A percentile compares a stretch with the other conserved stretches of the same genome.
phyloP scores from a whole-genome alignment of 768 basidiomycete genomes.

The Lactarius psammicola region DNA sequence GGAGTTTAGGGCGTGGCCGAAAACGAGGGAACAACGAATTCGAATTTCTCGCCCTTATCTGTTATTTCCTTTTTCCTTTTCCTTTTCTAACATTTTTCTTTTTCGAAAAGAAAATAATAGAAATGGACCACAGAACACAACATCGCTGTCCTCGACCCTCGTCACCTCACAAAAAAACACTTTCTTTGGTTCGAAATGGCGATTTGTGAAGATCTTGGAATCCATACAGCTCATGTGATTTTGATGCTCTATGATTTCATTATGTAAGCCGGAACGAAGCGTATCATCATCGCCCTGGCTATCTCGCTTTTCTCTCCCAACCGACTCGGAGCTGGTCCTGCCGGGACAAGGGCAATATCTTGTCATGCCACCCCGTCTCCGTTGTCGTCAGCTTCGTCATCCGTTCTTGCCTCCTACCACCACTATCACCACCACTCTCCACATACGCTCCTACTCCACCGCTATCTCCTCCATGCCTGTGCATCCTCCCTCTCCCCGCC shows the following conservation, averaged over 20 bases:
- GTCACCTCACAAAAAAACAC: neutral
- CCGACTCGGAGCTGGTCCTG: neutral
- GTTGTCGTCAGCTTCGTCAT: neutral
- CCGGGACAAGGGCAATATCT: neutral
- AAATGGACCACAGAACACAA: neutral
- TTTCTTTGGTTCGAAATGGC: neutral
- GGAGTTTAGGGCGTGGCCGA: neutral
- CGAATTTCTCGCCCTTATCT: neutral
- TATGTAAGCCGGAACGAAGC: neutral
- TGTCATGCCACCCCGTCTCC: neutral
- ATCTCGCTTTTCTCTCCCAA: neutral
- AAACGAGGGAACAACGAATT: constrained; percentile 11
- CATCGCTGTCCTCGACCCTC: neutral
- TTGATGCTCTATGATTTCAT: neutral
- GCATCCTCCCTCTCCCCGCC: constrained; percentile 37
- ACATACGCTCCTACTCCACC: neutral
- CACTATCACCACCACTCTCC: neutral
- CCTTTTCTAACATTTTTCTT: neutral
- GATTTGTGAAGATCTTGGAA: neutral
- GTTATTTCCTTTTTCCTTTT: neutral
- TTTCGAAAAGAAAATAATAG: neutral
- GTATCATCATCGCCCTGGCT: neutral
- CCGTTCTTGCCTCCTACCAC: neutral
- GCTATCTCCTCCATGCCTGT: constrained; percentile 1
- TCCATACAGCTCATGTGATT: neutral